phyloP scores from a whole-genome alignment of 805 yeast genomes.

The Candida arabinofermentans region DNA sequence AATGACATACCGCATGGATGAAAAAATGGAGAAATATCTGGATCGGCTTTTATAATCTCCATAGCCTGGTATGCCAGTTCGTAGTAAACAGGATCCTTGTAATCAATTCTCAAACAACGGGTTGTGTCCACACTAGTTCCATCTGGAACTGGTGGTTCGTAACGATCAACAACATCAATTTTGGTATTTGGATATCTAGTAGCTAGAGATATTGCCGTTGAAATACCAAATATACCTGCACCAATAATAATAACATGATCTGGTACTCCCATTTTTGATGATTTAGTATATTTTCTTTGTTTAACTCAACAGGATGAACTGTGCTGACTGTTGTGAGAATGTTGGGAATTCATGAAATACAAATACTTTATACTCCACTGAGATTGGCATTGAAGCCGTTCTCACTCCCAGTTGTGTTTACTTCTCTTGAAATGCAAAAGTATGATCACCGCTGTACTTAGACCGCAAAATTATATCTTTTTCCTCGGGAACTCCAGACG shows the following conservation, averaged over 20 bases:
- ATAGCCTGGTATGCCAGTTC: conserved; percentile 20
- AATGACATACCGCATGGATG: conserved; percentile 25
- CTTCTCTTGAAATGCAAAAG: too few species aligned
- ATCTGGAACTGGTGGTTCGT: conserved; percentile 27
- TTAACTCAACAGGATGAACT: too few species aligned
- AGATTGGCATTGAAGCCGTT: too few species aligned
- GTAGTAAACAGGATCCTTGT: conserved; percentile 18
- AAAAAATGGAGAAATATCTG: conserved; percentile 19
- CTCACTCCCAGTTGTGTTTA: too few species aligned
- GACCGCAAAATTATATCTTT: too few species aligned
- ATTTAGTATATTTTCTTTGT: too few species aligned
- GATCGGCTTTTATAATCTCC: conserved; percentile 18
- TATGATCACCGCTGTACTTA: too few species aligned
- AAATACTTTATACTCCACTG: too few species aligned
- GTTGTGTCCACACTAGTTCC: conserved; percentile 25
- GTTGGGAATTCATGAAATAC: too few species aligned
- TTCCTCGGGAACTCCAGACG: too few species aligned
- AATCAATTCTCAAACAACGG: conserved; percentile 23
- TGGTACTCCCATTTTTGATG: conserved; percentile 9
- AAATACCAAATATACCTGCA: conserved; percentile 49
- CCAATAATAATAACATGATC: conserved; percentile 36
- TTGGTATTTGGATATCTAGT: conserved; percentile 15
- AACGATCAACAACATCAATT: conserved; percentile 22
- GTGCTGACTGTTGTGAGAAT: too few species aligned
- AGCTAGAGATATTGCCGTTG: conserved; percentile 34